Evolutionary conservation across 2,329 filamentous ascomycete species (phyloP), one percentile per base, ranked within the genome.

Genomic region (Diplocarpon mali): DNA sequence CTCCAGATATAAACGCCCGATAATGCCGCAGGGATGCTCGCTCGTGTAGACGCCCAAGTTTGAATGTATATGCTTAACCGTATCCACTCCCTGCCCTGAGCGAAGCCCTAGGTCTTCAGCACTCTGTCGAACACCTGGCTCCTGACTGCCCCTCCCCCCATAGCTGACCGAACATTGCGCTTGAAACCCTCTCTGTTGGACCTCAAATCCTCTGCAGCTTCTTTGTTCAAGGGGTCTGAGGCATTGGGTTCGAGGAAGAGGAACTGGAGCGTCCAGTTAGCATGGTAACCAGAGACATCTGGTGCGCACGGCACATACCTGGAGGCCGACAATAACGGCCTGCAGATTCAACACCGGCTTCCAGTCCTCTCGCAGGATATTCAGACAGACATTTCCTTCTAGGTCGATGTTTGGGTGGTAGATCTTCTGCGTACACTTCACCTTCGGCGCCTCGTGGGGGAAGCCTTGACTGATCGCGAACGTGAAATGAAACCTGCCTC

Each of bases 331-430:
- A 55, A 98, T 92, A 34, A 96, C 88, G 13, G 92, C 89, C 62
- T 96, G 95, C 63, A 98, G 66, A 64, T 96, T 96, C 62, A 98
- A 69, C 36, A 98, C 92, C 0, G 92, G 92, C 72, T 96, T 98
- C 92, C 92, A 98, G 69, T 98, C 92, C 69, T 98, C 92, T 50
- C 92, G 74, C 60, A 98, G 67, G 59, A 98, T 98, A 65, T 98
- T 98, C 60, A 98, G 69, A 70, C 92, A 98, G 51, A 98, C 89
- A 63, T 98, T 98, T 57, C 92, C 92, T 64, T 96, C 87, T 34
- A 95, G 75, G 61, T 98, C 92, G 63, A 98, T 98, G 66, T 98
- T 98, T 5, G 92, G 92, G 64, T 98, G 92, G 69, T 98, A 98
- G 59, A 98, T 96, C 73, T 95, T 96, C 68, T 98, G 86, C 56